These are phyloP conservation scores for Camellia granthamiana DNA, from an alignment of 148 eudicot genomes.

Conservation along the genomic window DNA sequence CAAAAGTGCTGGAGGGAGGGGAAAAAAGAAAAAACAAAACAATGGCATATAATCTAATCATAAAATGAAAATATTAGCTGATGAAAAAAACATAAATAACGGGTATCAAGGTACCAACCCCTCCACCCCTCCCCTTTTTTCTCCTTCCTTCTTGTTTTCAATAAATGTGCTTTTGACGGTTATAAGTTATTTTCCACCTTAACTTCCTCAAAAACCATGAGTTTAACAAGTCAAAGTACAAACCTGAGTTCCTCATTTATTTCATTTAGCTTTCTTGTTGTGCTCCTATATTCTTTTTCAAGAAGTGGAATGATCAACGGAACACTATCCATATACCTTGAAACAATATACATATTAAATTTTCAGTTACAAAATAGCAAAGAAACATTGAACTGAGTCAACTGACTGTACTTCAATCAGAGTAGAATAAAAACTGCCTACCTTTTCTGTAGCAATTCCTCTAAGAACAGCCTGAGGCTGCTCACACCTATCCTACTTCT, in stretches of 20 bases:
- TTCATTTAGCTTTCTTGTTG: slow-evolving; percentile 68
- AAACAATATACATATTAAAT: slow-evolving; percentile 16
- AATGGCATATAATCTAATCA: background rate
- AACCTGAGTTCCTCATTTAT: slow-evolving; percentile 85
- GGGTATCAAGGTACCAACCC: background rate
- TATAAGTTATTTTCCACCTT: background rate
- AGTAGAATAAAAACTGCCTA: slow-evolving; percentile 15
- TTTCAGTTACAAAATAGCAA: slow-evolving; percentile 11
- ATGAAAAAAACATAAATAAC: background rate
- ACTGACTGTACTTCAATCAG: background rate
- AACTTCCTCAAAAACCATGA: slow-evolving; percentile 12
- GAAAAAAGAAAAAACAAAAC: background rate
- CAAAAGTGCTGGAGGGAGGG: slow-evolving; percentile 59
- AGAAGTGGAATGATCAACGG: slow-evolving; percentile 94
- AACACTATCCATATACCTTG: slow-evolving; percentile 89
- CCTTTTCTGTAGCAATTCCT: slow-evolving; percentile 87
- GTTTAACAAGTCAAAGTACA: slow-evolving; percentile 18
- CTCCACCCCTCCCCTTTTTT: background rate
- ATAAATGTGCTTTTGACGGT: background rate
- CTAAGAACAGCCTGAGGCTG: slow-evolving; percentile 86
- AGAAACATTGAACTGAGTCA: background rate
- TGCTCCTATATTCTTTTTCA: slow-evolving; percentile 79
- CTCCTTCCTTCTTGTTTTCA: background rate
- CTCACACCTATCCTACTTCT: slow-evolving; percentile 91
- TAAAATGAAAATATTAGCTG: background rate